A percentile compares a stretch with the other conserved stretches of the same genome.
Evolutionary conservation across 208 protist species (phyloP).

Genomic region (Acanthamoeba culbertsoni): DNA sequence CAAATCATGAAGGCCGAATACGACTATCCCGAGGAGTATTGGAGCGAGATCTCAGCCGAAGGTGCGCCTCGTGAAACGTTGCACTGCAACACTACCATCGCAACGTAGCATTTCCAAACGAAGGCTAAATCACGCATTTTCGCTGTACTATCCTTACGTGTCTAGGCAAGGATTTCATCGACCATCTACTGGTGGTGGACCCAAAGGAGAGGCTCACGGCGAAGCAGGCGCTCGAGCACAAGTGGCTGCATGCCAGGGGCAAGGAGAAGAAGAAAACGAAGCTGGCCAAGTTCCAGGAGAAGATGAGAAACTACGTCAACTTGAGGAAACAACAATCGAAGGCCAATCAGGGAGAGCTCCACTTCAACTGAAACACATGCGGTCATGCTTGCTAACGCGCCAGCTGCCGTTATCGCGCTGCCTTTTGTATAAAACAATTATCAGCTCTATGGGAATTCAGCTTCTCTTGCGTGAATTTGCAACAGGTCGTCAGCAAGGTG

Average conservation of each 20-base stretch:
- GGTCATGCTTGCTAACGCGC: not conserved
- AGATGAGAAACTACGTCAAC: constrained; percentile 56
- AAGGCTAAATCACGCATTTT: too few relatives aligned
- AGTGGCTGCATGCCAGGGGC: constrained; percentile 33
- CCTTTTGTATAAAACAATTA: not conserved
- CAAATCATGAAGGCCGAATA: constrained; percentile 74
- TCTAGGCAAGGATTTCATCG: constrained; percentile 67
- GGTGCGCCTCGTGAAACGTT: not conserved
- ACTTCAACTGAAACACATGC: not conserved
- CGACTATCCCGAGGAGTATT: constrained; percentile 77
- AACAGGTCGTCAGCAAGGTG: too few relatives aligned
- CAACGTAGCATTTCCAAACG: not conserved
- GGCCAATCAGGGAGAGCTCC: not conserved
- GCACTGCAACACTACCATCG: not conserved
- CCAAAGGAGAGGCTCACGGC: constrained; percentile 74
- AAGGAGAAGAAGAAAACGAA: constrained; percentile 60
- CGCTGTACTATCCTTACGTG: too few relatives aligned
- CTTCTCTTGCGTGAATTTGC: too few relatives aligned
- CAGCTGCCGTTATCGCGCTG: not conserved
- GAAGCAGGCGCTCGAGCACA: constrained; percentile 77
- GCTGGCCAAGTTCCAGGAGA: constrained; percentile 63
- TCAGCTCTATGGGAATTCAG: too few relatives aligned
- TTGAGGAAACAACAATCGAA: constrained; percentile 38
- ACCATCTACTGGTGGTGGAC: constrained; percentile 76
- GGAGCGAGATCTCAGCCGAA: constrained; percentile 63